A percentile compares a stretch with the other conserved stretches of the same genome.
phyloP scores from a whole-genome alignment of 2,329 filamentous ascomycete species.

The Penicillium corylophilum region DNA sequence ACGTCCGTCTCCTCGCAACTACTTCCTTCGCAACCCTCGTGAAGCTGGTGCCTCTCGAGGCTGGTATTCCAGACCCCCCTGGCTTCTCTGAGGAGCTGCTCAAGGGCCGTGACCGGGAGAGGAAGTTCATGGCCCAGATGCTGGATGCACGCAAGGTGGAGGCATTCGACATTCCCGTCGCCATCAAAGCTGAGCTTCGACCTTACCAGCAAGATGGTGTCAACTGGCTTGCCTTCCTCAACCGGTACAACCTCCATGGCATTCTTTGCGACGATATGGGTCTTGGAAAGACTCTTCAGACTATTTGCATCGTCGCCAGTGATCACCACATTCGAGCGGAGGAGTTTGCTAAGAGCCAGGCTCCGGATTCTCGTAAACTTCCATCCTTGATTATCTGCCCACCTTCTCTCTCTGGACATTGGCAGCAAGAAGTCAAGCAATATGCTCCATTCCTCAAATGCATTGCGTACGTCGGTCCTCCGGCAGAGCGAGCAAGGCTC shows the following conservation, averaged over 20 bases:
- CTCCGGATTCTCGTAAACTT: slow-evolving; percentile 73
- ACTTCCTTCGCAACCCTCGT: slow-evolving; percentile 96
- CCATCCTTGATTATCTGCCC: slow-evolving; percentile 95
- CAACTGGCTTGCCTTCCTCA: slow-evolving; percentile 97
- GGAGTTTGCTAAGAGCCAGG: slow-evolving; percentile 79
- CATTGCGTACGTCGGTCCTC: slow-evolving; percentile 87
- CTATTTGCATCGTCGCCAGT: slow-evolving; percentile 94
- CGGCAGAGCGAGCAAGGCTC: slow-evolving; percentile 72
- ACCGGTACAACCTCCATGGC: slow-evolving; percentile 95
- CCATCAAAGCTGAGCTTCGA: slow-evolving; percentile 93
- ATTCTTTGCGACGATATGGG: slow-evolving; percentile 99
- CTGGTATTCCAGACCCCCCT: slow-evolving; percentile 93
- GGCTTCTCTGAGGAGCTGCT: slow-evolving; percentile 86
- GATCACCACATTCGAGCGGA: slow-evolving; percentile 93
- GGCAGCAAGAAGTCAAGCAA: slow-evolving; percentile 95
- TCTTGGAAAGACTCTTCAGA: slow-evolving; percentile 95
- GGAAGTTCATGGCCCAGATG: slow-evolving; percentile 95
- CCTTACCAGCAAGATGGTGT: slow-evolving; percentile 98
- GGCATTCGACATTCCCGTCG: slow-evolving; percentile 86
- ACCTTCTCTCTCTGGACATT: slow-evolving; percentile 93
- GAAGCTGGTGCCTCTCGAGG: slow-evolving; percentile 93
- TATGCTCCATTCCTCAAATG: slow-evolving; percentile 93
- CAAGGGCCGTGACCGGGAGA: slow-evolving; percentile 85
- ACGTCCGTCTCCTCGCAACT: slow-evolving; percentile 89
- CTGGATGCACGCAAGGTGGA: slow-evolving; percentile 97